Evolutionary conservation across 805 yeast species (phyloP).

Genomic region (Wickerhamiella australiensis): DNA sequence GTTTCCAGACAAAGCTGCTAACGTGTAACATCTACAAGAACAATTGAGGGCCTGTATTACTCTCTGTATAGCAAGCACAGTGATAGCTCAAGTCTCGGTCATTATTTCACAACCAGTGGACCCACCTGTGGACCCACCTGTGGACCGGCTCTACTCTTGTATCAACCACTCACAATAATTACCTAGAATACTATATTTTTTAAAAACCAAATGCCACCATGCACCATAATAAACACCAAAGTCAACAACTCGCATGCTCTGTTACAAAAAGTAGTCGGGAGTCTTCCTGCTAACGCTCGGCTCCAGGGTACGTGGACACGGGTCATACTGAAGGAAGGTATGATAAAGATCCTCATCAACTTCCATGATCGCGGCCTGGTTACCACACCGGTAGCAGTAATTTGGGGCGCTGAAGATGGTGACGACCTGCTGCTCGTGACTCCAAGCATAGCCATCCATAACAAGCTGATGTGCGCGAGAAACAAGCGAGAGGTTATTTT

Average conservation of each 20-base stretch:
- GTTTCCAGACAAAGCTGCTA: too few relatives aligned
- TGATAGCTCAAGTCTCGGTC: too few relatives aligned
- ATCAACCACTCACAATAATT: background rate
- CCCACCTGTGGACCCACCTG: too few relatives aligned
- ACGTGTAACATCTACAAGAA: too few relatives aligned
- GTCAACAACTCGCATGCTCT: background rate
- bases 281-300: constrained; percentile 47
- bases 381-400: constrained; percentile 95
- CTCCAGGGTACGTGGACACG: constrained; percentile 93
- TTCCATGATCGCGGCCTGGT: constrained; percentile 97
- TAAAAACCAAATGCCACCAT: background rate
- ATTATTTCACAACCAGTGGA: too few relatives aligned
- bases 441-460: constrained; percentile 95
- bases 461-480: constrained; percentile 97
- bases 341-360: constrained; percentile 84
- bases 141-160: too few relatives aligned
- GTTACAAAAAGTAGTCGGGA: constrained; percentile 77
- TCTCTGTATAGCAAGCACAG: too few relatives aligned
- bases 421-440: constrained; percentile 86
- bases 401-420: constrained; percentile 93
- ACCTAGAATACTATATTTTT: background rate
- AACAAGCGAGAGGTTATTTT: constrained; percentile 72
- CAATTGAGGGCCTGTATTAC: too few relatives aligned
- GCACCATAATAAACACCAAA: too few relatives aligned
- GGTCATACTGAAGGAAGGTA: constrained; percentile 86